Conservation (phyloP, 768 basidiomycete species). For the Chalciporus pseudorubinellus region DNA sequence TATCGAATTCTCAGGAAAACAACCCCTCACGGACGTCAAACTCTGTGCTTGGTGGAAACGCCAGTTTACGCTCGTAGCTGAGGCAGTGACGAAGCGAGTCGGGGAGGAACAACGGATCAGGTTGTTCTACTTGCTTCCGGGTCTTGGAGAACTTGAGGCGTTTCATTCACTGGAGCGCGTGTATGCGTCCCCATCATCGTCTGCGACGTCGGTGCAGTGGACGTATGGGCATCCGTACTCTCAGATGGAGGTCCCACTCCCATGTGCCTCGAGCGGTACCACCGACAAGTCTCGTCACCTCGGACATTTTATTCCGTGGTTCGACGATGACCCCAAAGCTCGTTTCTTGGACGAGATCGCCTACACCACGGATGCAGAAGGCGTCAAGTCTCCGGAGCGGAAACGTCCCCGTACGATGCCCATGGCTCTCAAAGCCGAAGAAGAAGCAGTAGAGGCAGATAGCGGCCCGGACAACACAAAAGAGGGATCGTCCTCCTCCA, state of each 20-base stretch:
- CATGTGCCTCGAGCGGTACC: conserved; percentile 43
- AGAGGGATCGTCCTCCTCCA: conserved; percentile 13
- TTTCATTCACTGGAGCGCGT: conserved; percentile 48
- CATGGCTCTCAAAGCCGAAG: conserved; percentile 6
- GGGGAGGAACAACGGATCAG: conserved; percentile 9
- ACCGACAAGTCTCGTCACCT: conserved; percentile 37
- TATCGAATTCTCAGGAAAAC: conserved; percentile 63
- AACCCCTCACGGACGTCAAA: conserved; percentile 68
- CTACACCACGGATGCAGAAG: conserved; percentile 59
- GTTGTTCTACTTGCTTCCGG: conserved; percentile 68
- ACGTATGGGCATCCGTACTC: conserved; percentile 79
- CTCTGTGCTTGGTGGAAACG: conserved; percentile 94
- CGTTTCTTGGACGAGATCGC: conserved; percentile 92
- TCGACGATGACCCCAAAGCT: conserved; percentile 97
- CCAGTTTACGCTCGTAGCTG: conserved; percentile 57
- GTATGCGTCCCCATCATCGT: conserved; percentile 21
- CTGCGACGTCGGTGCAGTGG: conserved; percentile 44
- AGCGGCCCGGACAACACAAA: conserved; percentile 29
- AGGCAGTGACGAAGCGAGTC: conserved; percentile 31
- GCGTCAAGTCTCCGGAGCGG: conserved; percentile 55
- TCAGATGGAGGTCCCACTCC: conserved; percentile 38
- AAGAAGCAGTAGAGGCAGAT: conserved; percentile 27
- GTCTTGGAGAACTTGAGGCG: conserved; percentile 67
- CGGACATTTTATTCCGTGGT: conserved; percentile 79
- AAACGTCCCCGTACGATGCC: conserved; percentile 49